Percentiles rank a stretch among this genome's conserved stretches.
Conservation (phyloP, 176 grass and related monocot genomes). For the Chrysopogon serrulatus region DNA sequence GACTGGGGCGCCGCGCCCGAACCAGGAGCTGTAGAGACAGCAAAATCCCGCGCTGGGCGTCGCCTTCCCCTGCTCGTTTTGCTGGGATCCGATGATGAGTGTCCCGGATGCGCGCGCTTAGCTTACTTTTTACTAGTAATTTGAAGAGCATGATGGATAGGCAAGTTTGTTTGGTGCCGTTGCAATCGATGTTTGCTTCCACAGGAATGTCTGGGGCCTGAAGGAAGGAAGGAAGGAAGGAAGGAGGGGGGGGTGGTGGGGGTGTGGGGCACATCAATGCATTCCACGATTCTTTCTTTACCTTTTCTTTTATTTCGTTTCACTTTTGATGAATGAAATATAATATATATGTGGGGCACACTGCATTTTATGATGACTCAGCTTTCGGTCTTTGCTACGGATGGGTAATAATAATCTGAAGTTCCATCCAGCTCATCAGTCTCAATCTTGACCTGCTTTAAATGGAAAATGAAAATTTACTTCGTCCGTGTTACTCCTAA, state of each 20-base stretch:
- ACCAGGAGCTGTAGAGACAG: background rate
- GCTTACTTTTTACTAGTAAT: too few relatives aligned
- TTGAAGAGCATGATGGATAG: too few relatives aligned
- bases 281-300: background rate
- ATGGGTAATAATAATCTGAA: background rate
- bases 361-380: background rate
- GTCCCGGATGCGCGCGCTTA: background rate
- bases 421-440: background rate
- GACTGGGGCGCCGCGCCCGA: background rate
- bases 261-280: background rate
- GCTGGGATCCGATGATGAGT: background rate
- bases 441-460: background rate
- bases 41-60: background rate
- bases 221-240: too few relatives aligned
- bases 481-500: too few relatives aligned
- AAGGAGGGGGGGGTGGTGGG: background rate
- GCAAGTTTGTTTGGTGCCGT: background rate
- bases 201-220: background rate
- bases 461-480: background rate
- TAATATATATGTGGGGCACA: background rate
- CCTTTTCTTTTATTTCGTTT: background rate
- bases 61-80: background rate
- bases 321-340: background rate
- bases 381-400: conserved; percentile 10
- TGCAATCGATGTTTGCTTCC: conserved; percentile 27